Percentiles rank a stretch among this genome's conserved stretches.
These are phyloP conservation scores for Penicillium waksmanii DNA, from an alignment of 495 filamentous ascomycete genomes.

Conservation along the genomic window DNA sequence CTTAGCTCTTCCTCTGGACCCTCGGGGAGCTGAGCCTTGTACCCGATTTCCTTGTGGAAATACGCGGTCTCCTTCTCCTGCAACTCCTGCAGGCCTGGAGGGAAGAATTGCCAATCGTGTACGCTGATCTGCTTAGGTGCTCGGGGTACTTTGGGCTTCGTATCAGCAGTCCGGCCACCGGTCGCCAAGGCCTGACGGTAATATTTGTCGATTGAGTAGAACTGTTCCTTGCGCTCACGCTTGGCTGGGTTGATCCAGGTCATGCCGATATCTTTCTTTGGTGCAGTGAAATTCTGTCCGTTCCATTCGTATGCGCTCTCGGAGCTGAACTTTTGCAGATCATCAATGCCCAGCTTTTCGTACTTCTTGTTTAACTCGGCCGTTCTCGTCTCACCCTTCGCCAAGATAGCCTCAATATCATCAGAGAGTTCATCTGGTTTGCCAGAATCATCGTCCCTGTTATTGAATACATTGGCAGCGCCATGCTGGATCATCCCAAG, in stretches of 20 bases:
- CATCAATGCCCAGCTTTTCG: conserved; percentile 97
- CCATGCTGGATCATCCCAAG: conserved; percentile 99
- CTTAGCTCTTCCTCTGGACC: conserved; percentile 81
- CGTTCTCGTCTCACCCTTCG: conserved; percentile 86
- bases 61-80: conserved; percentile 96
- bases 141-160: conserved; percentile 93
- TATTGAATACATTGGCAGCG: conserved; percentile 87
- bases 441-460: conserved; percentile 57
- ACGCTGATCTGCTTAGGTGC: conserved; percentile 90
- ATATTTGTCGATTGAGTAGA: conserved; percentile 98
- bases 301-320: conserved; percentile 99
- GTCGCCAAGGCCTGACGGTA: conserved; percentile 90
- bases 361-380: conserved; percentile 89
- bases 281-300: conserved; percentile 85
- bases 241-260: conserved; percentile 99
- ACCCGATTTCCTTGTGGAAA: conserved; percentile 92
- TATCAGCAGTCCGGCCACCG: conserved; percentile 80
- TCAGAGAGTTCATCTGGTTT: conserved; percentile 71
- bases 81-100: conserved; percentile 75
- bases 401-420: conserved; percentile 86
- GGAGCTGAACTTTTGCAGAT: conserved; percentile 95
- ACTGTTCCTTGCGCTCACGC: conserved; percentile 96
- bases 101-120: conserved; percentile 98
- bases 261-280: conserved; percentile 91
- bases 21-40: conserved; percentile 85